Evolutionary conservation across 1,139 yeast species (phyloP).

Genomic region (Yamadazyma mexicana): DNA sequence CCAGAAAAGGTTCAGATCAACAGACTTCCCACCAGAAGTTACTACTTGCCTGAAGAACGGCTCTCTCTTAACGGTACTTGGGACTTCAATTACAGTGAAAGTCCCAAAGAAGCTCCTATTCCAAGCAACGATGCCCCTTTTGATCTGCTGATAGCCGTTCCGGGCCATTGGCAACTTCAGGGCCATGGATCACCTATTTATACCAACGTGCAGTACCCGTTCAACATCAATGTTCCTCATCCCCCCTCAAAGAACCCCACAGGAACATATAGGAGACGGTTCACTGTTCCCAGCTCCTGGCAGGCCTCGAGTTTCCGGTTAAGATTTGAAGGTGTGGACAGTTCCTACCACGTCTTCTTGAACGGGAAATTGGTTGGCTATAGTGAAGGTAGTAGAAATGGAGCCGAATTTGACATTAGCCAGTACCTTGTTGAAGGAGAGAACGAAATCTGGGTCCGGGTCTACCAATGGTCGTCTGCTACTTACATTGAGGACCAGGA

Average conservation of each 20-base stretch:
- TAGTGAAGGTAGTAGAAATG: constrained; percentile 30
- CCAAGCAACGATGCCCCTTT: constrained; percentile 14
- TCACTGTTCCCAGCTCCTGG: constrained; percentile 17
- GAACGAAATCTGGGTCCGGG: constrained; percentile 23
- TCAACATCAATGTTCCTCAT: constrained; percentile 32
- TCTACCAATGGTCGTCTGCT: constrained; percentile 32
- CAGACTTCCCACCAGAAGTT: constrained; percentile 16
- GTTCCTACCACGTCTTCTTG: constrained; percentile 27
- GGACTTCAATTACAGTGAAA: constrained; percentile 23
- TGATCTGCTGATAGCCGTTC: constrained; percentile 21
- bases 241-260: constrained; percentile 33
- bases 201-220: constrained; percentile 30
- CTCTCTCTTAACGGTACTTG: constrained; percentile 28
- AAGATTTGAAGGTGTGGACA: constrained; percentile 35
- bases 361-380: constrained; percentile 29
- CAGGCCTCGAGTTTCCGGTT: constrained; percentile 16
- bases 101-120: constrained; percentile 21
- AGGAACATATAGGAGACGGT: constrained; percentile 27
- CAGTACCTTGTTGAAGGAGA: constrained; percentile 10
- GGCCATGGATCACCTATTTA: constrained; percentile 32
- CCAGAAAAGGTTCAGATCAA: constrained; percentile 14
- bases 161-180: constrained; percentile 38
- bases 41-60: constrained; percentile 14
- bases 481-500: constrained; percentile 36
- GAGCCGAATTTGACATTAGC: constrained; percentile 29